Base-by-base conservation (phyloP, 768 basidiomycete species). In the Trametes villosa region DNA sequence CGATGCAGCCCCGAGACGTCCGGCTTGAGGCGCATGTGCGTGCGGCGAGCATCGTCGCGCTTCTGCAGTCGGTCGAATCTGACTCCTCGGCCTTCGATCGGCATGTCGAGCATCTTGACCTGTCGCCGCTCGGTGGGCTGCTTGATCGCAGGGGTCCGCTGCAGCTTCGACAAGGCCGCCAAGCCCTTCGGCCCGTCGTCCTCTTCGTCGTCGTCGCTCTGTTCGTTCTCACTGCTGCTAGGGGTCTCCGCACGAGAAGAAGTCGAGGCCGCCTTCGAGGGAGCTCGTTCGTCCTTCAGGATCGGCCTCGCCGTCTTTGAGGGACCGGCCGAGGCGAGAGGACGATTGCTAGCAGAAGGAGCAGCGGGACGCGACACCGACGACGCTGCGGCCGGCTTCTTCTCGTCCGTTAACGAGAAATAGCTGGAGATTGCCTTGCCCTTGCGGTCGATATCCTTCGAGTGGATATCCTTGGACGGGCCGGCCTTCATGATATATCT, bases 1-100 rank as follows among this genome's bases (percentile, higher is more conserved):
- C 85, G 86, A 72, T 96, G 90, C 22, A 99, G 85, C 7, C 79
- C 81, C 30, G 87, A 86, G 20, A 96, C 80, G 67, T 98, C 88
- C 2, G 95, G 96, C 68, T 86, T 89, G 67, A 96, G 78, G 9
- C 95, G 86, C 62, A 87, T 75, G 8, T 84, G 83, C 45, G 78
- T 83, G 57, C 82, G 81, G 20, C 84, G 85, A 27, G 84, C 83
- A 56, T 86, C 84, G 18, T 89, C 86, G 51, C 83, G 80, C 59
- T 83, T 81, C 30, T 78, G 74, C 40, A 86, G 65, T 33, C 86
- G 78, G 48, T 84, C 80, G 64, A 81, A 75, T 18, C 79, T 75
- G 9, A 80, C 75, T 33, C 79, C 83, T 53, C 73, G 75, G 31
- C 66, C 67, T 15, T 61, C 71, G 30, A 75, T 76, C 0, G 84